Base-by-base conservation (phyloP, 148 eudicot genomes). In the Rhododendron ferrugineum region DNA sequence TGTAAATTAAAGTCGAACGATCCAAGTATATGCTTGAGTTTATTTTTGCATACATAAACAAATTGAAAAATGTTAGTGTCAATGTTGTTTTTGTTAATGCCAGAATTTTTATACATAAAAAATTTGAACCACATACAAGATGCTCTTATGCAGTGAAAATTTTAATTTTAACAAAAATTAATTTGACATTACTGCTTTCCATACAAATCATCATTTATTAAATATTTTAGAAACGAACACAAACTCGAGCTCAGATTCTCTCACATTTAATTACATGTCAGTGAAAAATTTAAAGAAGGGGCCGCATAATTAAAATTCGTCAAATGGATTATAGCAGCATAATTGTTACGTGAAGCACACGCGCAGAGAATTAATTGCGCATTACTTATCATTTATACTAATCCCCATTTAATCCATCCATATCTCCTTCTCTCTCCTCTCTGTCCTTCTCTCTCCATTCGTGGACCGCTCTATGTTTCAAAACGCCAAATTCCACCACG, bases 111-210 rank as follows among this genome's bases (percentile, higher is more conserved):
- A 46, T 8, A 46, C 9, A 46, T 1, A 0, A 44, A 6, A 6
- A 1, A 1, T 46, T 8, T 46, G 11, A 8, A 8, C 11, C 44
- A 5, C 0, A 0, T 1, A 2, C 2, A 9, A 46, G 11, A 0
- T 9, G 0, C 49, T 44, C 10, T 44, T 44, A 44, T 8, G 1
- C 10, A 44, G 1, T 44, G 9, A 44, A 7, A 44, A 6, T 44
- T 44, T 44, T 6, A 7, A 44, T 7, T 0, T 46, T 46, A 46
- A 46, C 2, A 46, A 46, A 46, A 46, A 46, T 0, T 9, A 2
- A 0, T 46, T 46, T 46, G 11, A 1, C 49, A 46, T 9, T 46
- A 46, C 49, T 11, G 11, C n/a, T 9, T 46, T 46, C 11, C 49
- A 2, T 0, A 46, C 49, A 9, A 46, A 46, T 9, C 42, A 40